Base-by-base conservation (phyloP, 2,329 filamentous ascomycete species). In the Claviceps sorghi region DNA sequence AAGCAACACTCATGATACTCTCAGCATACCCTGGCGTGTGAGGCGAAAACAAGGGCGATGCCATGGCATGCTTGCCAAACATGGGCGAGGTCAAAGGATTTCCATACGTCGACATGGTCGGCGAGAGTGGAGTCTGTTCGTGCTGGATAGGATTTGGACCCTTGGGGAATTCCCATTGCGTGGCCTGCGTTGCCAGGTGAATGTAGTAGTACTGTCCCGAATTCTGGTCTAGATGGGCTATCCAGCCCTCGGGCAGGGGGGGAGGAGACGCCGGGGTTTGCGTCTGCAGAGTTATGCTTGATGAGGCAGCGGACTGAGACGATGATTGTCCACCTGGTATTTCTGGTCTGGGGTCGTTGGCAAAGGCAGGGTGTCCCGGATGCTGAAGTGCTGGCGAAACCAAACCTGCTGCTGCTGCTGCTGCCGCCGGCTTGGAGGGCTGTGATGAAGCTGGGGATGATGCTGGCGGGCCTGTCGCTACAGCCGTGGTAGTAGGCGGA, bases 161-260 rank as follows among this genome's bases (percentile, higher is more conserved):
- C 69, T 96, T 97, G 30, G 93, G 93, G 59, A 97, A 97, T 63
- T 98, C 93, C 93, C 93, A 98, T 65, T 98, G 93, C 0, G 93
- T 98, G 2, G 90, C 88, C 64, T 97, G 93, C 0, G 88, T 90
- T 1, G 90, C 86, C 32, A 98, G 76, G 66, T 98, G 93, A 54
- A 98, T 98, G 63, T 98, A 98, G 67, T 98, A 98, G 68, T 97
- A 98, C 64, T 97, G 91, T 1, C 93, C 93, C 2, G 91, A 97
- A 64, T 86, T 95, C 58, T 88, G 86, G 65, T 98, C 93, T 4
- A 97, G 76, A 66, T 97, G 93, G 21, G 93, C 88, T 62, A 98
- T 97, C 93, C 93, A 98, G 36, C 93, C 93, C 70, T 98, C 93
- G 6, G 93, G 93, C 17, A 98, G 76, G 2, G 91, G 93, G 22